Conservation (phyloP, 345 rosid species). For the Eucalyptus camaldulensis region DNA sequence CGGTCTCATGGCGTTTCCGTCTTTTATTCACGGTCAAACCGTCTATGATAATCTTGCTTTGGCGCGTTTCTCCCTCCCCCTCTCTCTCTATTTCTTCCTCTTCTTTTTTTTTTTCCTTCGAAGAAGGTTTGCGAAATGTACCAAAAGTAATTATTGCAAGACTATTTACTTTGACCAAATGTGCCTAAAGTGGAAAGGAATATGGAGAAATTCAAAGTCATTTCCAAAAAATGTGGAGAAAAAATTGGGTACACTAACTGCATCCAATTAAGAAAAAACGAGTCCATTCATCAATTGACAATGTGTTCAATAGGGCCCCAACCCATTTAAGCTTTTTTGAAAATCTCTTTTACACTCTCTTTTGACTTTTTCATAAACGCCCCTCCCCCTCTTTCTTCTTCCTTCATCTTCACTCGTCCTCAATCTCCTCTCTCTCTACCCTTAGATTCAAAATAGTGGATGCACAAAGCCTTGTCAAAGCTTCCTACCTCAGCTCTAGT, state of each 20-base stretch:
- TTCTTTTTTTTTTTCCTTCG: not conserved
- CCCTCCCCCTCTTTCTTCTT: fast-evolving
- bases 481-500: not conserved
- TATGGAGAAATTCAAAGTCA: fast-evolving
- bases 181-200: fast-evolving
- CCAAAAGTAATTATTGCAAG: not conserved
- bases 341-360: not conserved
- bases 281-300: fast-evolving
- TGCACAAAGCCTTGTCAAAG: fast-evolving
- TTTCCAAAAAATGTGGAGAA: too few species aligned
- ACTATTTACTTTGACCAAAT: not conserved
- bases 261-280: fast-evolving
- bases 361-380: not conserved
- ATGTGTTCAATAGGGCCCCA: fast-evolving
- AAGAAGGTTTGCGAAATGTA: not conserved
- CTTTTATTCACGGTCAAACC: not conserved
- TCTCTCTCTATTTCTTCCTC: not conserved
- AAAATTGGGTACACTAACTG: fast-evolving
- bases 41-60: not conserved
- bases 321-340: not conserved
- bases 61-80: not conserved
- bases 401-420: constrained; percentile 15
- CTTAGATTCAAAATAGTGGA: too few species aligned
- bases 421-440: too few species aligned
- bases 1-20: fast-evolving